Evolutionary conservation across 305 asterid species (phyloP).

Genomic region (Solanum chacoense): DNA sequence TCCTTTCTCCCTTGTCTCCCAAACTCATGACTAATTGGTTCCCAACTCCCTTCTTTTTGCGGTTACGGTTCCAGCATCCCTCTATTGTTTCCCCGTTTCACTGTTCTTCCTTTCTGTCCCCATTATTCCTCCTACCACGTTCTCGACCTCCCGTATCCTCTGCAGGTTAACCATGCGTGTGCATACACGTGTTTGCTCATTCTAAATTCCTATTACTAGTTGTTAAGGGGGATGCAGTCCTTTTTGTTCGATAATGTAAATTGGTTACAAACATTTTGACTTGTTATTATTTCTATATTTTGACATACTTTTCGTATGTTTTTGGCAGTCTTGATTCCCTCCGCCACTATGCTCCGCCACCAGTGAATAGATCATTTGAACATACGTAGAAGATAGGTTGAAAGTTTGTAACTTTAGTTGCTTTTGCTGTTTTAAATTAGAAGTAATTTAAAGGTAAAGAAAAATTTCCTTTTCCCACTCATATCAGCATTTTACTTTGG

Average conservation of each 20-base stretch:
- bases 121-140: not conserved
- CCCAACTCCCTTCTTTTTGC: not conserved
- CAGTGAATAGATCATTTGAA: not conserved
- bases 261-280: not conserved
- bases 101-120: not conserved
- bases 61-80: not conserved
- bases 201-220: not conserved
- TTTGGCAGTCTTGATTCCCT: not conserved
- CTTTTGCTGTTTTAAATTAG: not conserved
- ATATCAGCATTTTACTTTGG: no score
- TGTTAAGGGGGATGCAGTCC: not conserved
- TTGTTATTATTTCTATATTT: not conserved
- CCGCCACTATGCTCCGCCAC: not conserved
- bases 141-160: not conserved
- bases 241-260: not conserved
- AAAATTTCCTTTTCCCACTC: no score
- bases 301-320: not conserved
- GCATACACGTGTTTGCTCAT: not conserved
- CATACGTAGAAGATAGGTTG: not conserved
- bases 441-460: not conserved
- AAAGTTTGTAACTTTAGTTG: not conserved
- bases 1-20: not conserved
- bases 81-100: not conserved
- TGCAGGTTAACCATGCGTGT: not conserved
- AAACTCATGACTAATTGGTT: not conserved